Percentiles rank a stretch among this genome's conserved stretches.
Conservation (phyloP, 2,329 filamentous ascomycete genomes). For the Diaporthe helianthi region DNA sequence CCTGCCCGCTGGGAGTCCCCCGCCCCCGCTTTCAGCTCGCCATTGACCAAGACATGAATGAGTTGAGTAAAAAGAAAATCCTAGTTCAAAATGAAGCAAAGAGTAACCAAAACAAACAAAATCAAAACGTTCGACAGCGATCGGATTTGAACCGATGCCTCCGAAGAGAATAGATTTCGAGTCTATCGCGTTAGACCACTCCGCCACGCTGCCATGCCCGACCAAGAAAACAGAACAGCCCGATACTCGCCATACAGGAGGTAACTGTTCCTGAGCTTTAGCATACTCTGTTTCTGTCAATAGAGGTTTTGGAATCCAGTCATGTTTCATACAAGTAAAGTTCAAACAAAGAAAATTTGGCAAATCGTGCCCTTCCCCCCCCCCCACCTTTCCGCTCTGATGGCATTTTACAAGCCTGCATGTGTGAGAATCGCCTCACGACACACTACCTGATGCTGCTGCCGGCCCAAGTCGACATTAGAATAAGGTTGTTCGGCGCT, state of each 20-base stretch:
- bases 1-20: neutral
- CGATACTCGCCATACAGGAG: too few relatives aligned
- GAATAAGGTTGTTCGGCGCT: neutral
- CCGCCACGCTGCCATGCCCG: conserved; percentile 27
- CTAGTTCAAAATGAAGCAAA: neutral
- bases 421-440: neutral
- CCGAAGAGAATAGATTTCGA: conserved; percentile 35
- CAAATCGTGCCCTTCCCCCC: neutral
- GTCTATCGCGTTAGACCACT: conserved; percentile 33
- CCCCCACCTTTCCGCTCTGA: neutral
- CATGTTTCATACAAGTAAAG: neutral
- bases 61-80: neutral
- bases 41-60: neutral
- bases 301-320: neutral
- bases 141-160: conserved; percentile 33
- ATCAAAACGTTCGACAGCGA: conserved; percentile 3
- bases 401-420: neutral
- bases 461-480: neutral
- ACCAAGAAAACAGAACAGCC: too few relatives aligned
- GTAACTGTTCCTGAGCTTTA: neutral
- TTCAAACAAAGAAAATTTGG: neutral
- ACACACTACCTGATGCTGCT: neutral
- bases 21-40: neutral
- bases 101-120: neutral
- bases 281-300: neutral